phyloP scores from a whole-genome alignment of 805 yeast genomes.

The Ogataea saltuana region DNA sequence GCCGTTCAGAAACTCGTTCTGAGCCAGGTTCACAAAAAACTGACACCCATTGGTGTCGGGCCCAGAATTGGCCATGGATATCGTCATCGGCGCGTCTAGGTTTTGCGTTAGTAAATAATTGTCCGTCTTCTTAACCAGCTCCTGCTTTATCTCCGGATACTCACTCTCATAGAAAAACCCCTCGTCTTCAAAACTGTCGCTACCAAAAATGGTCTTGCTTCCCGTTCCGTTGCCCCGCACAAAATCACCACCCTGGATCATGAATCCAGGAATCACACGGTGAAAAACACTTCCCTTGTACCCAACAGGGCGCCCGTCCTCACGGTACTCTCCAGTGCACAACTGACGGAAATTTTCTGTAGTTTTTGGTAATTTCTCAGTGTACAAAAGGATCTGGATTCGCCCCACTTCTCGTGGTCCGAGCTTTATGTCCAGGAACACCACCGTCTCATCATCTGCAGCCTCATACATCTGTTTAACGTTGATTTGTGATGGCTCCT shows the following conservation, averaged over 20 bases:
- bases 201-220: conserved; percentile 41
- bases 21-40: conserved; percentile 42
- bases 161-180: conserved; percentile 37
- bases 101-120: background rate
- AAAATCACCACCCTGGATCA: conserved; percentile 38
- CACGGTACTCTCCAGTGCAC: conserved; percentile 50
- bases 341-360: conserved; percentile 53
- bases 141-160: too few species aligned
- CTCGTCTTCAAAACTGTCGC: conserved; percentile 45
- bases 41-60: conserved; percentile 49
- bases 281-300: conserved; percentile 43
- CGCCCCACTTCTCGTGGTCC: conserved; percentile 40
- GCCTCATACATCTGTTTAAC: conserved; percentile 21
- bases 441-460: conserved; percentile 10
- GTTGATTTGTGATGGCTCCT: too few species aligned
- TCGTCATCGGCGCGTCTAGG: conserved; percentile 21
- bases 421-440: conserved; percentile 34
- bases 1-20: conserved; percentile 42
- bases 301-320: conserved; percentile 43
- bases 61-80: conserved; percentile 46
- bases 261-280: conserved; percentile 44
- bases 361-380: conserved; percentile 44
- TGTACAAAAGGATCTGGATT: conserved; percentile 45
- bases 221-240: conserved; percentile 48
- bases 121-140: too few species aligned